Percentiles rank a stretch among this genome's conserved stretches.
phyloP scores from a whole-genome alignment of 352 stramenopile genomes.

The Globisporangium sylvaticum region DNA sequence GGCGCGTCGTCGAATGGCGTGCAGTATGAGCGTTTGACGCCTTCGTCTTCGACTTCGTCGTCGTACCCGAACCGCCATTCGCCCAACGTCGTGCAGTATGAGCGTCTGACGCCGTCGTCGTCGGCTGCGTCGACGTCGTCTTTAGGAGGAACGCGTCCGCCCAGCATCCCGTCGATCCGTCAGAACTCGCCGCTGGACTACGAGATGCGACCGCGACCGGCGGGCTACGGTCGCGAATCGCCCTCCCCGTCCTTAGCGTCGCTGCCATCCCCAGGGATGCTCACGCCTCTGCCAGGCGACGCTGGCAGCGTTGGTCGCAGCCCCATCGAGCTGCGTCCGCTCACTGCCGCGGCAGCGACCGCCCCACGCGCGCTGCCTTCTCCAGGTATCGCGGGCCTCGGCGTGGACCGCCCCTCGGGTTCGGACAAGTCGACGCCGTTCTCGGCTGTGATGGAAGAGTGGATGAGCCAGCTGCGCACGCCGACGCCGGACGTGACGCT shows the following conservation, averaged over 20 bases:
- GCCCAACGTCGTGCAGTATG: conserved; percentile 35
- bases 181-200: conserved; percentile 38
- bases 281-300: conserved; percentile 35
- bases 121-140: conserved; percentile 17
- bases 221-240: neutral
- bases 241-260: conserved; percentile 27
- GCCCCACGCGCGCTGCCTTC: neutral
- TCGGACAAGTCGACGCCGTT: conserved; percentile 45
- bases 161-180: conserved; percentile 22
- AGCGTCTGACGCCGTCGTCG: conserved; percentile 34
- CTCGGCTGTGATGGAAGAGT: conserved; percentile 71
- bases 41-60: neutral
- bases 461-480: conserved; percentile 75
- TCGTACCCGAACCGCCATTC: conserved; percentile 11
- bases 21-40: conserved; percentile 11
- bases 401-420: neutral
- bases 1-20: neutral
- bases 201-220: conserved; percentile 26
- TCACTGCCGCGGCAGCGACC: neutral
- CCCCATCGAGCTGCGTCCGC: conserved; percentile 28
- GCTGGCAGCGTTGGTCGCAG: conserved; percentile 25
- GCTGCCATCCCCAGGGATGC: conserved; percentile 48
- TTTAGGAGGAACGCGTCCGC: conserved; percentile 2
- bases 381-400: neutral
- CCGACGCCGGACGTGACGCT: conserved; percentile 78